These are phyloP conservation scores for Gracilariopsis chorda DNA, from an alignment of 23 red algal species.

Conservation along the genomic window DNA sequence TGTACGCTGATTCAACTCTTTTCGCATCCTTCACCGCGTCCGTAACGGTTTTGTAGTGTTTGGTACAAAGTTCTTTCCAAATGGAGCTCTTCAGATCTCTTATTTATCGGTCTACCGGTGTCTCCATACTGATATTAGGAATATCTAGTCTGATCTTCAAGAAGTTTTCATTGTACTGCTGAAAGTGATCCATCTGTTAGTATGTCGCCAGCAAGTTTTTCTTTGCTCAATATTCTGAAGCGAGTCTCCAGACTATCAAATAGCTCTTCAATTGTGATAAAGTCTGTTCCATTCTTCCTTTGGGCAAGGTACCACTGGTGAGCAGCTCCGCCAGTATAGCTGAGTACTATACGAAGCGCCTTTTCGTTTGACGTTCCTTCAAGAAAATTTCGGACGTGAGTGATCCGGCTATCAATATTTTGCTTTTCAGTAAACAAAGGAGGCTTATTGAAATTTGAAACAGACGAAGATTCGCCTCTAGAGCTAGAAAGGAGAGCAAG, in stretches of 20 bases:
- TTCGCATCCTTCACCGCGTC: neutral
- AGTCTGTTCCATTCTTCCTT: neutral
- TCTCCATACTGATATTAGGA: neutral
- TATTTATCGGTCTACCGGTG: neutral
- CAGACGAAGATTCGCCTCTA: neutral
- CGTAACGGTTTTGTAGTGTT: neutral
- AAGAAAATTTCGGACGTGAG: neutral
- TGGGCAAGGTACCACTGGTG: conserved; percentile 24
- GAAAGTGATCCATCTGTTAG: conserved; percentile 8
- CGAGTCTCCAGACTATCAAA: neutral
- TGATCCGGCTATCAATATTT: neutral
- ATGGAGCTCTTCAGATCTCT: neutral
- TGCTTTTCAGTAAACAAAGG: neutral
- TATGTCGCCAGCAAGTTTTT: conserved; percentile 8
- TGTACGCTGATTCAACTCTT: neutral
- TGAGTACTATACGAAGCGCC: neutral
- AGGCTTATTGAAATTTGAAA: neutral
- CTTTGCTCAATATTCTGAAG: neutral
- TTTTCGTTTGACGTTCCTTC: neutral
- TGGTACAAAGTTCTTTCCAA: conserved; percentile 11
- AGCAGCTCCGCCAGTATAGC: neutral
- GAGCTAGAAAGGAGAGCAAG: neutral
- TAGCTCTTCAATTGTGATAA: neutral
- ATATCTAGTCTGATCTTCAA: neutral
- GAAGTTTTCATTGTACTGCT: conserved; percentile 1